Evolutionary conservation across 768 basidiomycete genomes (phyloP), one percentile per base, ranked within the genome.

Genomic region (Suillus occidentalis): DNA sequence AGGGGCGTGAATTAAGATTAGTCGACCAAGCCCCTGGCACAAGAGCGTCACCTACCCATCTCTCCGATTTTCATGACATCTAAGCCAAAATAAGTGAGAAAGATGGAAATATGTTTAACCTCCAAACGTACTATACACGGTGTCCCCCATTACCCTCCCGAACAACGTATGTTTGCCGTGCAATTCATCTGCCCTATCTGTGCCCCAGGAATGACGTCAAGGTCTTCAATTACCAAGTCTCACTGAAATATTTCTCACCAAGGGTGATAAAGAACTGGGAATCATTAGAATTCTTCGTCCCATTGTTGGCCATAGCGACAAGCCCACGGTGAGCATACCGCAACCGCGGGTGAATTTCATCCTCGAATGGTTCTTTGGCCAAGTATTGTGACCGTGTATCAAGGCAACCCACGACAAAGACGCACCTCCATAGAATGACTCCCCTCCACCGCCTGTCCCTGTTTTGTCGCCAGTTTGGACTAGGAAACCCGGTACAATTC

Each of bases 261-360:
- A 99, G 87, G 0, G 97, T 99, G 59, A 99, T 89, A 73, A 98
- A 90, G 78, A 95, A 99, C 75, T 99, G 97, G 0, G 94, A 97
- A 62, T 93, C 91, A 69, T 99, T 99, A 4, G 92, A 88, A 72
- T 96, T 85, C 76, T 91, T 93, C 36, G 83, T 83, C 12, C 95
- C 94, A 64, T 85, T 89, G 71, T 97, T 97, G 5, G 97, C 97
- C 93, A 97, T 96, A 1, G 84, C 97, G 1, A 99, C 89, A 3
- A 99, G 76, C 0, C 97, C 97, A 61, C 97, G 90, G 72, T 99
- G 91, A 0, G 87, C 79, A 75, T 92, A 98, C 45, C 92, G 89
- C 66, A 99, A 80, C 43, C 97, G 87, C 4, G 95, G 94, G 70
- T 97, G 95, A 22, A 95, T 88, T 77, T 99, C 96, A 78, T 97